Percentiles rank a stretch among this genome's conserved stretches.
Evolutionary conservation across 441 rosid species (phyloP).

Genomic region (Syzygium syzygioides): DNA sequence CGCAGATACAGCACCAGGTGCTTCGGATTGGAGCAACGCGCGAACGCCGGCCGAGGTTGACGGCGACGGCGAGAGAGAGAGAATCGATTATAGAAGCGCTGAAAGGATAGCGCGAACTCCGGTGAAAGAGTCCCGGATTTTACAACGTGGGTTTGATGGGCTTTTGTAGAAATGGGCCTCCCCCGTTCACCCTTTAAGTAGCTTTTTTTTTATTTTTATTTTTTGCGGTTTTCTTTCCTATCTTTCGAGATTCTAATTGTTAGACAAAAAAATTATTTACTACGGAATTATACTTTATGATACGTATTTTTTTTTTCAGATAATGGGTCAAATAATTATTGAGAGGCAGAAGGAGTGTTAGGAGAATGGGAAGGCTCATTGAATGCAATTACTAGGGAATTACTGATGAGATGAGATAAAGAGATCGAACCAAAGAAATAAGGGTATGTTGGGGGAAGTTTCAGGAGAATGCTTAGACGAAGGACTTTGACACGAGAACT

Average conservation of each 20-base stretch:
- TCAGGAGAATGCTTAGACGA: background rate
- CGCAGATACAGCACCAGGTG: background rate
- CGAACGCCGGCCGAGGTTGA: background rate
- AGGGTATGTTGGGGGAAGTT: background rate
- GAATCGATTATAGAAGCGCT: background rate
- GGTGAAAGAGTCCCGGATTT: background rate
- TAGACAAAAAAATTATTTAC: background rate
- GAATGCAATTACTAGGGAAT: background rate
- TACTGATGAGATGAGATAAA: background rate
- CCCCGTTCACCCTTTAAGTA: background rate
- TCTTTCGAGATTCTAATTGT: background rate
- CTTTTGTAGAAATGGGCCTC: background rate
- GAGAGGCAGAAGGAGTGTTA: background rate
- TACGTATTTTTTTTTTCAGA: background rate
- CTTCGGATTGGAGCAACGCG: background rate
- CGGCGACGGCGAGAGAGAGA: background rate
- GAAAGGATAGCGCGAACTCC: background rate
- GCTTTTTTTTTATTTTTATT: fast-evolving
- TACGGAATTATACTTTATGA: background rate
- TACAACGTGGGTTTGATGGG: background rate
- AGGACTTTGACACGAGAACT: background rate
- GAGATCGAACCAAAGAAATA: background rate
- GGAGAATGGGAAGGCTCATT: background rate
- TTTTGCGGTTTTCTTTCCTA: background rate
- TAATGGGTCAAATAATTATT: background rate